Evolutionary conservation across 2,329 filamentous ascomycete species (phyloP), one percentile per base, ranked within the genome.

Genomic region (Lachnellula arida): DNA sequence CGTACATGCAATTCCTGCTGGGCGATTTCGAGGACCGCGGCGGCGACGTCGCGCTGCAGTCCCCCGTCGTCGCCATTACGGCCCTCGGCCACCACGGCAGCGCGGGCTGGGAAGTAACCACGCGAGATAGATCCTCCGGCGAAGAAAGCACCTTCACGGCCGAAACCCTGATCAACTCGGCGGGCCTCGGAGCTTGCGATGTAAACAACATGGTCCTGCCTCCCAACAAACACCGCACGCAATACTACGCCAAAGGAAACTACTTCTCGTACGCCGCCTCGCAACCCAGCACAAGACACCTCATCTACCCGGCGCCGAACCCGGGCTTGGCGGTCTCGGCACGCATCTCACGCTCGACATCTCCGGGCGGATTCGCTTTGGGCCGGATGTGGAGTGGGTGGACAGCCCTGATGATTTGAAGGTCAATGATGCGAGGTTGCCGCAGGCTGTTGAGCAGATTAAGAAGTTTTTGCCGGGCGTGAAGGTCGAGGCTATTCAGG

Each of bases 311-410:
- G 0, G 91, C 88, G 0, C 91, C 93, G 0, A 88, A 8, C 88
- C 91, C 0, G 92, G 92, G 2, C 82, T 86, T 22, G 92, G 84
- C 51, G 93, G 94, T 0, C 76, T 99, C 0, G 94, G 94, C 48
- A 97, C 94, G 0, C 94, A 99, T 72, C 77, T 99, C 17, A 99
- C 94, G 1, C 81, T 97, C 55, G 94, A 99, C 71, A 80, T 97
- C 74, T 81, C 78, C 0, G 92, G 93, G 0, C 83, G 89, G 0
- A 80, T 97, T 44, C 87, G 91, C 39, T 99, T 99, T 71, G 94
- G 94, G 0, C 94, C 94, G 0, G 94, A 99, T 68, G 88, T 97
- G 14, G 91, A 97, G 71, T 97, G 94, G 94, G 87, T 96, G 0
- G 81, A 87, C 49, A 75, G 78, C 1, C 84, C 91, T 0, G 73